phyloP scores from a whole-genome alignment of 805 yeast species.

The Teunomyces pallodes region DNA sequence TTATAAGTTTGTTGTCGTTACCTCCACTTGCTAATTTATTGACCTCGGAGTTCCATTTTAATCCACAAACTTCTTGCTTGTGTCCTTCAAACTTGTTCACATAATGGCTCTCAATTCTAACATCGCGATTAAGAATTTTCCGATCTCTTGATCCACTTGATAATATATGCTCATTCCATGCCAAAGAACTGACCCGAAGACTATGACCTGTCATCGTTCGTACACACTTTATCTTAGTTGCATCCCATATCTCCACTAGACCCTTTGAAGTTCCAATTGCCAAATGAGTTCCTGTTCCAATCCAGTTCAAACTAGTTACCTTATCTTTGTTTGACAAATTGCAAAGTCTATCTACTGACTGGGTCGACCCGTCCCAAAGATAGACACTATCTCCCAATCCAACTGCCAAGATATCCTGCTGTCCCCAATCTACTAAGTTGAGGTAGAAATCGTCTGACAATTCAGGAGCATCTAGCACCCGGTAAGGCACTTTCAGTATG shows the following conservation, averaged over 20 bases:
- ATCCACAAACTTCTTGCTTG: slow-evolving; percentile 94
- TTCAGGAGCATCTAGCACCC: slow-evolving; percentile 95
- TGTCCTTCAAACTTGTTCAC: slow-evolving; percentile 71
- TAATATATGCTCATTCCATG: slow-evolving; percentile 92
- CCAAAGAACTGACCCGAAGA: slow-evolving; percentile 77
- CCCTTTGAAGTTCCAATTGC: slow-evolving; percentile 92
- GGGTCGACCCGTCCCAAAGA: slow-evolving; percentile 85
- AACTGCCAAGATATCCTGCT: slow-evolving; percentile 82
- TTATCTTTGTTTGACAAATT: slow-evolving; percentile 62
- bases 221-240: slow-evolving; percentile 72
- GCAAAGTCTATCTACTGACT: slow-evolving; percentile 77
- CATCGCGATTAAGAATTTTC: slow-evolving; percentile 85
- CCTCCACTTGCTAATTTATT: slow-evolving; percentile 95
- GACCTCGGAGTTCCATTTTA: slow-evolving; percentile 89
- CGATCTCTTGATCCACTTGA: slow-evolving; percentile 87
- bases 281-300: slow-evolving; percentile 88
- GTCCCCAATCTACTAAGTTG: slow-evolving; percentile 94
- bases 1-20: slow-evolving; percentile 80
- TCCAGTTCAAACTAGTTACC: slow-evolving; percentile 88
- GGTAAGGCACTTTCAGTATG: slow-evolving; percentile 82
- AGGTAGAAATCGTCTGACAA: slow-evolving; percentile 90
- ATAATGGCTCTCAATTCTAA: slow-evolving; percentile 79
- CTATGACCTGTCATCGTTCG: slow-evolving; percentile 92
- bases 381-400: slow-evolving; percentile 88
- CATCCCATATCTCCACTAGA: slow-evolving; percentile 93